Base-by-base conservation (phyloP, 257 asterid species). In the Jacaranda copaia region DNA sequence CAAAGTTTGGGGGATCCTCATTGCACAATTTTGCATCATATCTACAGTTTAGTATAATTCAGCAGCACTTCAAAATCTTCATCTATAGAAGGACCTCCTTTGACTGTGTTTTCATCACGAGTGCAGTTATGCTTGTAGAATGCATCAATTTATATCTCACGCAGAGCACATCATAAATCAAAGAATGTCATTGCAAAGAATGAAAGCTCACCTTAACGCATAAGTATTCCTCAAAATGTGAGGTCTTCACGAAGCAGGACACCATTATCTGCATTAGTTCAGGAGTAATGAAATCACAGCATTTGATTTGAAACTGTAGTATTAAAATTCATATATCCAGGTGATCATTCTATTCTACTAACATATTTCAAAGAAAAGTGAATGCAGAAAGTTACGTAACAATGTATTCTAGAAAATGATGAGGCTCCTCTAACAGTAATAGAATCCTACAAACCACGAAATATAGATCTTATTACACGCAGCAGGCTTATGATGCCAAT, bases 181-280 rank as follows among this genome's bases (percentile, higher is more conserved):
- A 52, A 52, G 11, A 48, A 63, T 5, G 61, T 42, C 67, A 62
- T 73, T 13, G 64, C 76, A 46, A 63, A 59, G 59, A 63, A 71
- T 35, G 39, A 68, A 53, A 73, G 59, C 96, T 87, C 79, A 96
- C 99, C 99, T 96, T 96, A 73, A 96, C 99, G 77, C 99, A 91
- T 19, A 93, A 87, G 81, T 96, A 96, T 76, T 96, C 99, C 84
- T 96, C 99, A 68, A 86, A 83, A 87, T 90, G 99, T 6, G 99
- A 93, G 64, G 99, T 96, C 96, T 96, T 96, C 92, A 96, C 98
- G 46, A 96, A 96, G 91, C 99, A 96, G 74, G 99, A 96, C 16
- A 93, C 77, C 89, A 93, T 39, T 75, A 96, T 93, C 99, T 96
- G 97, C 73, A 55, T 53, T 40, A 68, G 71, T 51, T 72, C 59